Base-by-base conservation (phyloP, 2,329 filamentous ascomycete species). In the Bipolaris bicolor region DNA sequence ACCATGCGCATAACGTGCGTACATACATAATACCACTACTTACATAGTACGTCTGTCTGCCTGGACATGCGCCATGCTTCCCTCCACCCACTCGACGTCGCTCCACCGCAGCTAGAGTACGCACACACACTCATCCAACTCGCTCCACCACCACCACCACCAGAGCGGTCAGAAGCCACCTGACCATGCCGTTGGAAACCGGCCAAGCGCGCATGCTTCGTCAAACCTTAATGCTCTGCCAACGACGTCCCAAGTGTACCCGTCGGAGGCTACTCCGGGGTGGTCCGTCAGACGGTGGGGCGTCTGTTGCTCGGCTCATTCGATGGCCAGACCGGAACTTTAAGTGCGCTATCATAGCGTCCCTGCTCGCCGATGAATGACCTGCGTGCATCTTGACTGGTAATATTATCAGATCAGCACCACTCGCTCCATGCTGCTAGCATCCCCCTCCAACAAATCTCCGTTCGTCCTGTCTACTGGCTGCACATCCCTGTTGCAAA, bases 181-280 rank as follows among this genome's bases (percentile, higher is more conserved):
- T 46, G 54, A 57, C 64, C 64, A 48, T 43, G 48, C 40, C 34
- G 26, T 43, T 62, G 64, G 64, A 41, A 57, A 52, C 33, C 44
- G 43, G 45, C 58, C 49, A 58, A 56, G 33, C 31, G 39, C 24
- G 41, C 37, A 24, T 24, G 39, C 24, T n/a, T 52, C 41, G 54
- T 29, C 39, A 37, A 22, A 50, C 49, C 43, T 33, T 44, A 40
- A 49, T 55, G 31, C 29, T 15, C 49, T 56, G 47, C 47, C 43
- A 45, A 29, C 43, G 24, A 44, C 20, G 15, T 63, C 36, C 58
- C 55, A 61, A 50, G 53, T 37, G 26, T 52, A 36, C 20, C 40
- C 46, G 15, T 18, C 67, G 66, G 67, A 68, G 31, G 40, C 39
- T 22, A 45, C 62, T 70, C 67, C 67, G 65, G 59, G 47, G 49